These are phyloP conservation scores for Auricularia auricula-judae DNA, from an alignment of 768 basidiomycete species.

Conservation along the genomic window DNA sequence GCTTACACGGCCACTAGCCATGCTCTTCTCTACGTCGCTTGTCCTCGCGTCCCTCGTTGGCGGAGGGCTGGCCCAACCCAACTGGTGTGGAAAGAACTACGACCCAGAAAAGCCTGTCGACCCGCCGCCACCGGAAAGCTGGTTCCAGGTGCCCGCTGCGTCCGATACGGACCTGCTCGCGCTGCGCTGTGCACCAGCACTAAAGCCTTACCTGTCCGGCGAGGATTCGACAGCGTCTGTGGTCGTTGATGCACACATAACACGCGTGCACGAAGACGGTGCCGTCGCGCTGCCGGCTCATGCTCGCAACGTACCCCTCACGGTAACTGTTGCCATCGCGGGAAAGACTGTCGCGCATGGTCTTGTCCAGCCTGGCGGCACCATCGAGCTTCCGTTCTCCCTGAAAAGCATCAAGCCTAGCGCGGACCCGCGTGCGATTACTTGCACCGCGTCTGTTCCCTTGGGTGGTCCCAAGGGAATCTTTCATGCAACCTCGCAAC, in stretches of 20 bases:
- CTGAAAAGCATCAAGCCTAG: background rate
- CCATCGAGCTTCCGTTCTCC: background rate
- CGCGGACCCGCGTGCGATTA: slow-evolving; percentile 5
- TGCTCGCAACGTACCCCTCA: background rate
- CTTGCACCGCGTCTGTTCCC: slow-evolving; percentile 15
- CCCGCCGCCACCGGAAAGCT: slow-evolving; percentile 33
- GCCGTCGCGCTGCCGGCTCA: background rate
- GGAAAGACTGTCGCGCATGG: background rate
- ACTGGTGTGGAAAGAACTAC: background rate
- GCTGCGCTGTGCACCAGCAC: slow-evolving; percentile 46
- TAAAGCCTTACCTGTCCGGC: slow-evolving; percentile 49
- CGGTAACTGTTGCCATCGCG: background rate
- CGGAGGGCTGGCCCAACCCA: background rate
- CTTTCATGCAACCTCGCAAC: slow-evolving; percentile 31
- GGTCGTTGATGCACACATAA: slow-evolving; percentile 42
- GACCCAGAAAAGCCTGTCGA: background rate
- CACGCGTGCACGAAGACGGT: slow-evolving; percentile 6
- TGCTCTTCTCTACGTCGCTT: background rate
- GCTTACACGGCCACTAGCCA: background rate
- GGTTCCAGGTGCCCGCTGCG: slow-evolving; percentile 29
- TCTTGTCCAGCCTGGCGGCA: background rate
- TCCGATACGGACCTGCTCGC: slow-evolving; percentile 38
- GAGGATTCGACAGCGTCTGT: slow-evolving; percentile 35
- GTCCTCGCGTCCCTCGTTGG: background rate
- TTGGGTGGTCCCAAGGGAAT: slow-evolving; percentile 19